Percentiles rank a stretch among this genome's conserved stretches.
Evolutionary conservation across 2,329 filamentous ascomycete species (phyloP).

Genomic region (Diaporthe ilicicola): DNA sequence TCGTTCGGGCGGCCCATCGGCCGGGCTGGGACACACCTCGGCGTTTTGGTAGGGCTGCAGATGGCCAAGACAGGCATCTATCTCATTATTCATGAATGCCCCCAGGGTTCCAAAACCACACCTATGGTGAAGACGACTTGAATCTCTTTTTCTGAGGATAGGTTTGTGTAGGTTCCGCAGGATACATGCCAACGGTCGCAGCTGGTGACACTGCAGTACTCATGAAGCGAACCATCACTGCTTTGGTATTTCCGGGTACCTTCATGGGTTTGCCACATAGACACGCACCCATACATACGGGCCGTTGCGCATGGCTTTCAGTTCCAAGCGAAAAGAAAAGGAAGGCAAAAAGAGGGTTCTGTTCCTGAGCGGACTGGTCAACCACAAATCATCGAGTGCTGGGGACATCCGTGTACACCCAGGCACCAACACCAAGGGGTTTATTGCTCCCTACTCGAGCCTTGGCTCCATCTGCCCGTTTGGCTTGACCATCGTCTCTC

Average conservation of each 20-base stretch:
- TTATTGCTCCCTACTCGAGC: background rate
- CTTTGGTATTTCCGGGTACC: background rate
- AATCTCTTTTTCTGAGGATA: too few relatives aligned
- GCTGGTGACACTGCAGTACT: background rate
- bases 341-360: too few relatives aligned
- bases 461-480: background rate
- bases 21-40: conserved; percentile 2
- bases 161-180: too few relatives aligned
- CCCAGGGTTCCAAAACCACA: too few relatives aligned
- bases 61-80: background rate
- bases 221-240: background rate
- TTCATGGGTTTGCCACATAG: background rate
- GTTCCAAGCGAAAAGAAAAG: too few relatives aligned
- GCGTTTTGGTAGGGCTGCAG: background rate
- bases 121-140: too few relatives aligned
- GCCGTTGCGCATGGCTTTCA: too few relatives aligned
- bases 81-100: background rate
- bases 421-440: too few relatives aligned
- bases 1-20: conserved; percentile 5
- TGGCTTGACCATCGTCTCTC: background rate
- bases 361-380: background rate
- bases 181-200: too few relatives aligned
- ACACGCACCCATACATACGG: too few relatives aligned
- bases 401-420: background rate
- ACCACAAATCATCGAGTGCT: background rate